These are phyloP conservation scores for Hymenoscyphus albidus DNA, from an alignment of 2,329 filamentous ascomycete species.

Conservation along the genomic window DNA sequence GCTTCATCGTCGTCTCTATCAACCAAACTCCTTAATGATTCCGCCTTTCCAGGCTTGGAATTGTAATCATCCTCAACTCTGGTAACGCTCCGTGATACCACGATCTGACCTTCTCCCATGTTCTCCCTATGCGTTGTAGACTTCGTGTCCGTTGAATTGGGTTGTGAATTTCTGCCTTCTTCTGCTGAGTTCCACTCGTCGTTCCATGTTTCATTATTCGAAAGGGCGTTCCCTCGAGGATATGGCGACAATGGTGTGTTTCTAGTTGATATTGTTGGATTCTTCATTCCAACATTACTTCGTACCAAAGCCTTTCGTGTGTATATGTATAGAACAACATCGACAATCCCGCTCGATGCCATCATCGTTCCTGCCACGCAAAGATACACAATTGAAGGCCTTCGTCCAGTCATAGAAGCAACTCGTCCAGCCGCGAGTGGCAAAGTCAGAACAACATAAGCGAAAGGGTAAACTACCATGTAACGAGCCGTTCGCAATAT, in stretches of 20 bases:
- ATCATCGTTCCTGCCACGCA: slow-evolving; percentile 26
- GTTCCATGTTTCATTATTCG: background rate
- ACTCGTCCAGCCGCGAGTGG: slow-evolving; percentile 49
- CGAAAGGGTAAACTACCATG: slow-evolving; percentile 49
- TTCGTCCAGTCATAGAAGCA: slow-evolving; percentile 41
- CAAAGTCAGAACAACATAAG: slow-evolving; percentile 48
- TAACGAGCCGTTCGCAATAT: slow-evolving; percentile 41
- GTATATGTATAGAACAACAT: slow-evolving; percentile 27
- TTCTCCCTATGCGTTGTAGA: background rate
- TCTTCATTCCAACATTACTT: slow-evolving; percentile 6
- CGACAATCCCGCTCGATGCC: slow-evolving; percentile 25
- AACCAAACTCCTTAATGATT: slow-evolving; percentile 1
- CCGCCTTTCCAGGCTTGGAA: background rate
- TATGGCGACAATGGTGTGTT: background rate
- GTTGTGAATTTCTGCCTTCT: background rate
- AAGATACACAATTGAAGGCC: slow-evolving; percentile 18
- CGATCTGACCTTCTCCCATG: background rate
- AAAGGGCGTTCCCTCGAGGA: background rate
- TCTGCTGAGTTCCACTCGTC: background rate
- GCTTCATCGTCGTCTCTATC: background rate
- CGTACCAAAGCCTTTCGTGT: slow-evolving; percentile 26
- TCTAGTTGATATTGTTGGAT: background rate
- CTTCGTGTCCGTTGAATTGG: background rate
- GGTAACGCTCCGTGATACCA: background rate
- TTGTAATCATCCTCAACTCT: background rate